phyloP scores from a whole-genome alignment of 2,329 filamentous ascomycete genomes.

The Botrytis porri region DNA sequence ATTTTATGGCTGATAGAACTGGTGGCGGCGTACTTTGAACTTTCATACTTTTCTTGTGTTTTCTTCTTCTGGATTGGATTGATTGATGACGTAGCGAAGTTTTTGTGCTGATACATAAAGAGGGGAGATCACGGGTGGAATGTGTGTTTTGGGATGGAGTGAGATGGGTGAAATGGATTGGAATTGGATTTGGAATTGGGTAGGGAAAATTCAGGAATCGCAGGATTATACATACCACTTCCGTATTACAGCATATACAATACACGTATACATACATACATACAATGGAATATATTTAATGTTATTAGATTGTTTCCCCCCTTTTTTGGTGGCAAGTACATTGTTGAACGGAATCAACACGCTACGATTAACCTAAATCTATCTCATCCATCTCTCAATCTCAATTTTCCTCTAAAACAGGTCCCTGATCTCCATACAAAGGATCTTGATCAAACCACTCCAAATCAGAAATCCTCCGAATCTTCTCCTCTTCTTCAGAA shows the following conservation, averaged over 20 bases:
- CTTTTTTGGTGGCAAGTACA: neutral
- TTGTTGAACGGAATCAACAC: neutral
- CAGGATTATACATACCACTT: constrained; percentile 7
- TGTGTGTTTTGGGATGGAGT: neutral
- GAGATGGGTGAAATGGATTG: neutral
- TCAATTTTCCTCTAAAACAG: neutral
- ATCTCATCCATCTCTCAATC: neutral
- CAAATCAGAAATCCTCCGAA: neutral
- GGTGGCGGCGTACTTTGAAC: neutral
- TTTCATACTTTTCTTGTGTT: neutral
- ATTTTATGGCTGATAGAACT: neutral
- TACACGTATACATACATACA: constrained; percentile 11
- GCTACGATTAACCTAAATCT: neutral
- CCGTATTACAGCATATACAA: neutral
- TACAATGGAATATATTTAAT: constrained; percentile 13
- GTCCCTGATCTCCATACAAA: neutral
- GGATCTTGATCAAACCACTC: neutral
- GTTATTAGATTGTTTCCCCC: neutral
- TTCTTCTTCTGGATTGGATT: constrained; percentile 3
- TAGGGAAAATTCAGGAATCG: neutral
- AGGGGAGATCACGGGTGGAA: neutral
- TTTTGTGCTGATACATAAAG: neutral
- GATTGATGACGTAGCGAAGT: neutral
- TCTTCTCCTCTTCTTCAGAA: neutral
- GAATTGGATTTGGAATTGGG: neutral